Conservation (phyloP, 345 rosid genomes). For the Theobroma cacao region DNA sequence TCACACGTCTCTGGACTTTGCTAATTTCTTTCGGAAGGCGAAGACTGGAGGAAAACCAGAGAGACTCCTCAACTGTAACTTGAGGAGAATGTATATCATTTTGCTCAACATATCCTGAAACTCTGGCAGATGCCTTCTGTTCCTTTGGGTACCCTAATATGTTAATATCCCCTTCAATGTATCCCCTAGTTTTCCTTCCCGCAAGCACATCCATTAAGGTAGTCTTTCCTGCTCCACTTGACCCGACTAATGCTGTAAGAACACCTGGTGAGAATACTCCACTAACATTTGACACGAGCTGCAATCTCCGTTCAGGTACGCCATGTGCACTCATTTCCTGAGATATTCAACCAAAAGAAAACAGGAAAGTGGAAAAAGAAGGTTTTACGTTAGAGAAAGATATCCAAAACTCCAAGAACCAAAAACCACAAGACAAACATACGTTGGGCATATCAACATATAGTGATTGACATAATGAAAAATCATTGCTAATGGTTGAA, state of each 20-base stretch:
- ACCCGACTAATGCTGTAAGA: no score
- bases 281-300: conserved; percentile 70
- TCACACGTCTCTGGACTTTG: conserved; percentile 58
- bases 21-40: conserved; percentile 79
- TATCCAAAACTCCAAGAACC: neutral
- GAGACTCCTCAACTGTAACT: conserved; percentile 90
- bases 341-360: conserved; percentile 8
- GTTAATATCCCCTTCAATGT: conserved; percentile 77
- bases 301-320: conserved; percentile 64
- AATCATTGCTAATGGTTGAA: conserved; percentile 86
- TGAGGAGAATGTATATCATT: conserved; percentile 97
- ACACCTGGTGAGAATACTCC: conserved; percentile 26
- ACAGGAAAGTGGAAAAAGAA: neutral
- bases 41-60: conserved; percentile 77
- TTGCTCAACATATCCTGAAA: conserved; percentile 98
- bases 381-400: neutral
- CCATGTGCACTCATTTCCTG: conserved; percentile 81
- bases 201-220: conserved; percentile 52
- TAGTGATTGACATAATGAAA: conserved; percentile 86
- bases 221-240: no score
- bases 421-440: conserved; percentile 2
- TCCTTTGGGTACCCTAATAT: conserved; percentile 79
- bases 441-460: conserved; percentile 95
- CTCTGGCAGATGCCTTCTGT: conserved; percentile 80
- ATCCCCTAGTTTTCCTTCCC: conserved; percentile 94